Conservation (phyloP, 352 stramenopile genomes). For the Ophiocytium majus region DNA sequence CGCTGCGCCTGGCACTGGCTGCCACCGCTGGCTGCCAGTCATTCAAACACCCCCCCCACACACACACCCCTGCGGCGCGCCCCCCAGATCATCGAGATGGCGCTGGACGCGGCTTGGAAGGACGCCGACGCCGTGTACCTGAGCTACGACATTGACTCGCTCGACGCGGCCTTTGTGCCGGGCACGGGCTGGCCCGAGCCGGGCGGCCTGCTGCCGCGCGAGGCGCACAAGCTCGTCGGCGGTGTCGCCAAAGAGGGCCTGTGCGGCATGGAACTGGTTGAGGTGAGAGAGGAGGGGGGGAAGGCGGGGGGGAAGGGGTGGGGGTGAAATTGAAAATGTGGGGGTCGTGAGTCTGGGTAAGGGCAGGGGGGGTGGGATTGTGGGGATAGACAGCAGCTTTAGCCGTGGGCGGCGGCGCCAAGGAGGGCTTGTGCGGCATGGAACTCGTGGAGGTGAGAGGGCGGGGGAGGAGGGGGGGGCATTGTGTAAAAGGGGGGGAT, state of each 20-base stretch:
- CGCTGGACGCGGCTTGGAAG: constrained; percentile 66
- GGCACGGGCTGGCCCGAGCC: constrained; percentile 67
- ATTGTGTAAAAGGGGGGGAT: too few relatives aligned
- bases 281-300: too few relatives aligned
- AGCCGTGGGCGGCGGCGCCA: constrained; percentile 63
- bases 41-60: too few relatives aligned
- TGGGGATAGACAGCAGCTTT: too few relatives aligned
- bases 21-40: too few relatives aligned
- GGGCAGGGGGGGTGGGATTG: too few relatives aligned
- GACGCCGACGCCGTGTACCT: constrained; percentile 68
- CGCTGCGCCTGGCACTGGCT: too few relatives aligned
- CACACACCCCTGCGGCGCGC: too few relatives aligned
- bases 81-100: constrained; percentile 67
- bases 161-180: constrained; percentile 68
- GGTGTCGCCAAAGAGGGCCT: constrained; percentile 64
- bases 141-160: constrained; percentile 70
- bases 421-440: constrained; percentile 67
- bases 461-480: too few relatives aligned
- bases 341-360: too few relatives aligned
- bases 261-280: constrained; percentile 69
- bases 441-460: constrained; percentile 66
- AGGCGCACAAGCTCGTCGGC: constrained; percentile 67
- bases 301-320: too few relatives aligned
- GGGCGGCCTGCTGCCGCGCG: constrained; percentile 64
- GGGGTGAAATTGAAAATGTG: too few relatives aligned